These are phyloP conservation scores for Sesbania bispinosa DNA, from an alignment of 306 rosid genomes.

Conservation along the genomic window DNA sequence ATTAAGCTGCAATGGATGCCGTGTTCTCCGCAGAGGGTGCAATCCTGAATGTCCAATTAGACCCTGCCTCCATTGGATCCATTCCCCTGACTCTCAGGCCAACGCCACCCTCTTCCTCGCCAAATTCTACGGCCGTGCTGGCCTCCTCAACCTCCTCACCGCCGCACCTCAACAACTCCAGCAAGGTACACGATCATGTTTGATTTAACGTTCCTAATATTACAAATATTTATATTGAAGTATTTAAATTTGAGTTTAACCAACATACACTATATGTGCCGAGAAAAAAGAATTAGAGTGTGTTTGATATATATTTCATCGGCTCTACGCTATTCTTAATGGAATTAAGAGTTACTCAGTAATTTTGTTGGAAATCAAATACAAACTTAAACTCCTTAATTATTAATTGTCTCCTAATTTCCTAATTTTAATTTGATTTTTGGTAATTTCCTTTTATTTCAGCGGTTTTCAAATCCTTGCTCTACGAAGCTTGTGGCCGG, in stretches of 20 bases:
- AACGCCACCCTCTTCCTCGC: conserved; percentile 74
- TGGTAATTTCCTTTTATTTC: background rate
- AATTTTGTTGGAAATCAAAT: too few relatives aligned
- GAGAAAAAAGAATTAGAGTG: too few relatives aligned
- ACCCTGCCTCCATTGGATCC: conserved; percentile 52
- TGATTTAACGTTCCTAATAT: too few relatives aligned
- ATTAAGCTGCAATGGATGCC: conserved; percentile 59
- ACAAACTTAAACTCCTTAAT: too few relatives aligned
- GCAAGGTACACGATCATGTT: conserved; percentile 49
- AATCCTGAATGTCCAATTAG: conserved; percentile 43
- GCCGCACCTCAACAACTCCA: conserved; percentile 45
- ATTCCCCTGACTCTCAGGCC: conserved; percentile 45
- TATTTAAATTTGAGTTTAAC: too few relatives aligned
- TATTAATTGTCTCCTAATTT: too few relatives aligned
- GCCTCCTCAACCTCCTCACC: conserved; percentile 61
- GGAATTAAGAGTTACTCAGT: too few relatives aligned
- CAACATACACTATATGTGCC: too few relatives aligned
- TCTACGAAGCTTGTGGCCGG: conserved; percentile 66
- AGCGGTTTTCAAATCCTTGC: conserved; percentile 53
- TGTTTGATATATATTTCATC: too few relatives aligned
- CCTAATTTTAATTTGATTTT: too few relatives aligned
- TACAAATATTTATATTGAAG: too few relatives aligned
- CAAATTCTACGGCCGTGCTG: conserved; percentile 75
- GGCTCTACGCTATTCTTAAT: too few relatives aligned
- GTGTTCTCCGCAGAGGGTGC: conserved; percentile 71